Percentiles rank a stretch among this genome's conserved stretches.
These are phyloP conservation scores for Saksenaea vasiformis DNA, from an alignment of 371 early-diverging fungal species.

Conservation along the genomic window DNA sequence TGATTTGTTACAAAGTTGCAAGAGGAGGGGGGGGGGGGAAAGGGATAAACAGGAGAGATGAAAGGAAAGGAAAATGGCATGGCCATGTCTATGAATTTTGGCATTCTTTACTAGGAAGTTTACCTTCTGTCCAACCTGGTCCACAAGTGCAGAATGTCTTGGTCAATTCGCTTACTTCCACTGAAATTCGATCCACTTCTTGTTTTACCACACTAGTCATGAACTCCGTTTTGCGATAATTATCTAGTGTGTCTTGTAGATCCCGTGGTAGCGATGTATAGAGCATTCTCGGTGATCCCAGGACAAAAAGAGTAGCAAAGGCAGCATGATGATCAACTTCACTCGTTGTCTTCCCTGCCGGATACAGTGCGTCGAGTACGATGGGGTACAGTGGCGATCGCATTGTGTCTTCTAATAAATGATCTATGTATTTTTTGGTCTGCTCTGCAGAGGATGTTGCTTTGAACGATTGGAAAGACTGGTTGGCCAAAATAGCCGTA, in stretches of 20 bases:
- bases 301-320: conserved; percentile 31
- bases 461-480: conserved; percentile 33
- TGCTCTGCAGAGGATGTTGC: conserved; percentile 21
- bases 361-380: conserved; percentile 43
- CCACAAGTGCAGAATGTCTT: conserved; percentile 39
- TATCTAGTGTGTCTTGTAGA: conserved; percentile 21
- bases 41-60: not conserved
- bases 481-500: conserved; percentile 41
- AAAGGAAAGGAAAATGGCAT: not conserved
- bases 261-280: conserved; percentile 37
- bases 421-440: conserved; percentile 39
- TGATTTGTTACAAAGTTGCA: not conserved
- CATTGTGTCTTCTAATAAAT: conserved; percentile 40
- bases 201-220: conserved; percentile 24
- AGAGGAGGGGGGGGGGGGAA: not conserved
- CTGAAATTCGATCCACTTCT: conserved; percentile 31
- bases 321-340: conserved; percentile 31
- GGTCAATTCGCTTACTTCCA: conserved; percentile 29
- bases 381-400: conserved; percentile 47
- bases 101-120: not conserved
- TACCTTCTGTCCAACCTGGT: conserved; percentile 15
- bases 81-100: not conserved
- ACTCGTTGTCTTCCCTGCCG: conserved; percentile 6
- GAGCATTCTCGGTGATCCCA: conserved; percentile 34
- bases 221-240: conserved; percentile 16